Base-by-base conservation (phyloP, 179 eudicot genomes). In the Sideroxylon spinosum region DNA sequence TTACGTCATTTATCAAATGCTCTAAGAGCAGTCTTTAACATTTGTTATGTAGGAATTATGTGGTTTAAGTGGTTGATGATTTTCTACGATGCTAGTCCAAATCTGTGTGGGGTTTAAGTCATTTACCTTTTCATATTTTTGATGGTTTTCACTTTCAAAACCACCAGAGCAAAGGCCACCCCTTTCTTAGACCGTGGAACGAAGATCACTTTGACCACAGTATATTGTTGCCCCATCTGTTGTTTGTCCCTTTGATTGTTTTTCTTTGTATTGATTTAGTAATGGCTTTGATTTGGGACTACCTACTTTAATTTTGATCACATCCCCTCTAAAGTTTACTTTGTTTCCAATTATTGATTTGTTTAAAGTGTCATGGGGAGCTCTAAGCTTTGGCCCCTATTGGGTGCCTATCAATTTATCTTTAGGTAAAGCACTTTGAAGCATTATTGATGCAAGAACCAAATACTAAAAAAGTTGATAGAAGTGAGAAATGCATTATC, bases 111-210 rank as follows among this genome's bases (percentile, higher is more conserved):
- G 76, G 65, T 32, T 68, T 2, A 9, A 75, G 9, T 61, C 44
- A 64, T 66, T 22, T 74, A 11, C 70, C 60, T 1, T 65, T 71
- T 76, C 14, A 37, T 37, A 13, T 19, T 22, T 49, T 32, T 64
- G 60, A 74, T 81, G 81, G 68, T 67, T 23, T 64, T 77, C 61
- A 52, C 81, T 81, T 81, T 77, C 63, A 29, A 48, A 48, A 72
- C 81, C 78, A 81, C 71, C 76, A 65, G n/a, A 37, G 17, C 48
- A 25, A 64, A 1, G 65, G 53, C 71, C 53, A 56, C 28, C 64
- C 64, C 64, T 13, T 20, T 60, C 53, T 17, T 29, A 13, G 50
- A 23, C 32, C 52, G 48, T 71, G 63, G 8, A 22, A 17, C 48
- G 3, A 61, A 74, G 68, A 61, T 75, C 48, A 49, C 46, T 25